Base-by-base conservation (phyloP, 768 basidiomycete species). In the Stropharia rugosoannulata region DNA sequence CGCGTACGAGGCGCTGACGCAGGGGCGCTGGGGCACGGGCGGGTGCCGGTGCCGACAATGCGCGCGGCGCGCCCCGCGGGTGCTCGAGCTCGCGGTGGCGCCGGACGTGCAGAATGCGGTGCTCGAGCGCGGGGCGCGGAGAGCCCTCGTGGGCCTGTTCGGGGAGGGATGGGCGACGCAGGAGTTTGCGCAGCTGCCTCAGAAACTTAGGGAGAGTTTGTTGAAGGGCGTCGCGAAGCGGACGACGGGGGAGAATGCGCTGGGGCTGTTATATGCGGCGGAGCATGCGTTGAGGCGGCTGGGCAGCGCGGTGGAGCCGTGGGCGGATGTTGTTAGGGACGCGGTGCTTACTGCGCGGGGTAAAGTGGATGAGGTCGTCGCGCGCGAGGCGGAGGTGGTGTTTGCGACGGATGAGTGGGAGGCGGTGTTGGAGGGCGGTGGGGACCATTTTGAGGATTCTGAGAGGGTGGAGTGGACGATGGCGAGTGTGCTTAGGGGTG, bases 41-140 rank as follows among this genome's bases (percentile, higher is more conserved):
- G 92, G 91, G 1, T 95, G 93, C 67, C 79, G 87, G 39, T 96
- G 95, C 63, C 79, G 86, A 32, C 89, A 91, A 60, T 97, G 93
- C 65, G 83, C 90, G 0, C 77, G 87, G 8, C 82, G 95, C 9
- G 85, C 85, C 0, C 92, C 93, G 0, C 77, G 94, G 27, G 82
- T 96, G 2, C 87, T 95, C 64, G 87, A 89, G 59, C 98, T 98
- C 51, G 82, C 93, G 0, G 60, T 86, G 2, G 66, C 78, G 0
- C 83, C 89, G 8, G 96, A 97, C 64, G 89, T 96, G 9, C 80
- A 83, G 56, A 92, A 93, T 65, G 62, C 75, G 0, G 74, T 80
- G 37, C 80, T 98, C 3, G 87, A 90, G 39, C 77, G 84, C 4
- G 87, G 87, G 0, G 85, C 90, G 0, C 78, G 90, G 11, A 77